phyloP scores from a whole-genome alignment of 768 basidiomycete genomes.

The Multifurca ochricompacta region DNA sequence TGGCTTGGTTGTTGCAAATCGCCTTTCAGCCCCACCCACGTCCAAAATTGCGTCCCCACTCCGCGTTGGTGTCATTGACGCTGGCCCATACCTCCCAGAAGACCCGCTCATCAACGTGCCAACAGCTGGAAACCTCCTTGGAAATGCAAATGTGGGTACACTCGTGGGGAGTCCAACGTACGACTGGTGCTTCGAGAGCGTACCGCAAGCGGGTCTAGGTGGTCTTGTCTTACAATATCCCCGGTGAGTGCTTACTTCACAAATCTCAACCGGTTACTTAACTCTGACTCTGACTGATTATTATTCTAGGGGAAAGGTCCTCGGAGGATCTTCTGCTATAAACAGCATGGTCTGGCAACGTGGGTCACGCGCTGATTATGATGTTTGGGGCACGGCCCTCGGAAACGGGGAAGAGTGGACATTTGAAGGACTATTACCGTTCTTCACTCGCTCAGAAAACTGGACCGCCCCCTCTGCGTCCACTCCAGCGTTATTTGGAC shows the following conservation, averaged over 20 bases:
- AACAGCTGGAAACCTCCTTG: conserved; percentile 18
- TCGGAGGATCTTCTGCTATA: conserved; percentile 18
- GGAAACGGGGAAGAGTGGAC: conserved; percentile 18
- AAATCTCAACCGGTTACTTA: too few relatives aligned
- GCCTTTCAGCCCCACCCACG: conserved; percentile 13
- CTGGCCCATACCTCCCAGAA: conserved; percentile 13
- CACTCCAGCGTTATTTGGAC: conserved; percentile 7
- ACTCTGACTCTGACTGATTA: not conserved
- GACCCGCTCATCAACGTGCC: conserved; percentile 19
- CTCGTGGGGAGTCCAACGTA: conserved; percentile 17
- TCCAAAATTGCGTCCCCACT: conserved; percentile 4
- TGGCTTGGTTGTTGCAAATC: conserved; percentile 17
- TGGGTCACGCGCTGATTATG: conserved; percentile 16
- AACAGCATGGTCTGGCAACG: conserved; percentile 21
- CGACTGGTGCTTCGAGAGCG: conserved; percentile 19
- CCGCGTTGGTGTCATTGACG: conserved; percentile 20
- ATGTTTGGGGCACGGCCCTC: conserved; percentile 13
- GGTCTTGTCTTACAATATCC: conserved; percentile 15
- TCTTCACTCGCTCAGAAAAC: conserved; percentile 16
- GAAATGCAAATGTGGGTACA: conserved; percentile 15
- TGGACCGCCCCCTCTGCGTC: conserved; percentile 12
- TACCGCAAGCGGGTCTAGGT: conserved; percentile 15
- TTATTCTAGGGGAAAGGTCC: conserved; percentile 14
- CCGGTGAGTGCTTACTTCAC: not conserved
- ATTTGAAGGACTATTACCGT: conserved; percentile 14